Evolutionary conservation across 139 green algal genomes (phyloP), one percentile per base, ranked within the genome.

Genomic region (Haematococcus sp.): DNA sequence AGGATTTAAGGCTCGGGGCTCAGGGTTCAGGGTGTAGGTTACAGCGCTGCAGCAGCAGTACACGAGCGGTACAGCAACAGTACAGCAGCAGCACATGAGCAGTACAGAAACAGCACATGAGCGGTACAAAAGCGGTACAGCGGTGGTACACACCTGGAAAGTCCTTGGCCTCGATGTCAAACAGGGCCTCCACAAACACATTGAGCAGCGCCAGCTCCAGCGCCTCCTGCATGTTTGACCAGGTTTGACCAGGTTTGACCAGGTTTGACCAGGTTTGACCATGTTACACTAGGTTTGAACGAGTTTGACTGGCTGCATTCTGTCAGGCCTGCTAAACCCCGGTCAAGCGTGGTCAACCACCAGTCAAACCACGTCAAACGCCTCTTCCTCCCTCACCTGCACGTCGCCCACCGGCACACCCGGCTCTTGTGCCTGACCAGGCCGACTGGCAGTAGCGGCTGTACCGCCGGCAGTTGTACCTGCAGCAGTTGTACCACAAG

Each of bases 161-260:
- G 27, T 76, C 34, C 13, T 78, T 33, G 1, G 66, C 20, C 9
- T 30, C 13, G 9, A 84, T 58, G 51, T 75, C 83, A 68, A 86
- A 88, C 60, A 88, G 79, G 5, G 72, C 83, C 83, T 88, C 83
- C 46, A 88, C 46, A 64, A 85, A 85, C 52, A 88, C 83, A 22
- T 85, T 74, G 33, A 88, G 76, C 83, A 88, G 72, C 34, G 70
- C 72, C 61, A 83, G 76, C 79, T 88, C 83, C 55, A 88, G 70
- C 52, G 72, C 60, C 28, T 76, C 56, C 44, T 74, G 75, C 25
- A 79, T 75, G 66, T 69, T 32, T 61, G n/a, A 61, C 54, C n/a
- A 32, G 9, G n/a, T n/a, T n/a, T n/a, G 9, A 32, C 54, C n/a
- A 49, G 40, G 40, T 49, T 49, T 11, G 11, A 49, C 40, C 7